Percentiles rank a stretch among this genome's conserved stretches.
These are phyloP conservation scores for Coemansia sp. DNA, from an alignment of 192 early-diverging fungal genomes.

Conservation along the genomic window DNA sequence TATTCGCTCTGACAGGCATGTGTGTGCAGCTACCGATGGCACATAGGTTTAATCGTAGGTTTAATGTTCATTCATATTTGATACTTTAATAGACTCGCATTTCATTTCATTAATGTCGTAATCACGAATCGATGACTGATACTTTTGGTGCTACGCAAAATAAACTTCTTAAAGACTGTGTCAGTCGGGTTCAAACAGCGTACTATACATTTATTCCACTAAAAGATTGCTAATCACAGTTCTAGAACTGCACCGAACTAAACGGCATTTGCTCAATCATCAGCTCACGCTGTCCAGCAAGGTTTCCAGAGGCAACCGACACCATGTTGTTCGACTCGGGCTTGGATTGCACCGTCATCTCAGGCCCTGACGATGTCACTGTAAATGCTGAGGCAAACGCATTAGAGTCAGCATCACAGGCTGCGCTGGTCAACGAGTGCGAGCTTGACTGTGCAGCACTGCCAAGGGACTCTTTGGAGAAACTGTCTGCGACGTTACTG, in stretches of 20 bases:
- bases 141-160: too few species aligned
- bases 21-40: background rate
- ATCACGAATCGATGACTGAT: too few species aligned
- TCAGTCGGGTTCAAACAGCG: background rate
- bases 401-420: background rate
- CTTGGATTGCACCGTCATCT: background rate
- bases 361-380: background rate
- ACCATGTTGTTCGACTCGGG: conserved; percentile 12
- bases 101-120: background rate
- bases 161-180: too few species aligned
- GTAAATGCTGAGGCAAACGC: background rate
- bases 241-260: conserved; percentile 17
- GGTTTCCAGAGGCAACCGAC: conserved; percentile 32
- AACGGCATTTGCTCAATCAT: conserved; percentile 43
- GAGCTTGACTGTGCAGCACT: background rate
- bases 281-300: conserved; percentile 38
- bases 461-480: background rate
- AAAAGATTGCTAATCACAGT: background rate
- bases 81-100: background rate
- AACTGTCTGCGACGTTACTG: background rate
- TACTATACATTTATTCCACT: background rate
- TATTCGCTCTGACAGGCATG: background rate
- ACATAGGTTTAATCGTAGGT: background rate
- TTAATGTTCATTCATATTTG: background rate
- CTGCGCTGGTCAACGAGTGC: background rate